A percentile compares a stretch with the other conserved stretches of the same genome.
Evolutionary conservation across 352 stramenopile genomes (phyloP).

Genomic region (Globisporangium uncinulatum): DNA sequence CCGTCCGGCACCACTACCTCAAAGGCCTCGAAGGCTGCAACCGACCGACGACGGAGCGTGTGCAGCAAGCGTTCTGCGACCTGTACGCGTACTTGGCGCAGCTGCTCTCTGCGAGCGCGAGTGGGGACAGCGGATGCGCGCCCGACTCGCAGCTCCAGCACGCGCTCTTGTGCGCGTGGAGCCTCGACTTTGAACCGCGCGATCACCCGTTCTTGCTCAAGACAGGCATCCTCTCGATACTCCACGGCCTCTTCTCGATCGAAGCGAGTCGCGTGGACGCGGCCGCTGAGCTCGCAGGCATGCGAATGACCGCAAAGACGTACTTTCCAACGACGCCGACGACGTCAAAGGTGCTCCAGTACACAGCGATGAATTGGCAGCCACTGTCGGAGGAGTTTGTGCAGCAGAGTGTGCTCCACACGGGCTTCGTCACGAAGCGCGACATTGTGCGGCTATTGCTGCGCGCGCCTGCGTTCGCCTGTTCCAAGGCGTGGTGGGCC

Average conservation of each 20-base stretch:
- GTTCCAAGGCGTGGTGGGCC: conserved; percentile 48
- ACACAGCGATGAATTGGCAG: conserved; percentile 66
- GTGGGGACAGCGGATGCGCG: conserved; percentile 12
- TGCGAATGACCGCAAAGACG: conserved; percentile 16
- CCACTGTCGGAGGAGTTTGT: conserved; percentile 77
- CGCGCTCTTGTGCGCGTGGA: conserved; percentile 76
- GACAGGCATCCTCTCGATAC: conserved; percentile 59
- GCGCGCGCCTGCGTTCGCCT: conserved; percentile 56
- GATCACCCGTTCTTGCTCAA: conserved; percentile 82
- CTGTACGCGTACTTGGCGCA: conserved; percentile 67
- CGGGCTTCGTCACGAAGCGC: conserved; percentile 71
- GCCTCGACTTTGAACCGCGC: conserved; percentile 75
- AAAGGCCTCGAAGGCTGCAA: conserved; percentile 84
- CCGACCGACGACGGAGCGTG: conserved; percentile 41
- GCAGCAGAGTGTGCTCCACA: conserved; percentile 60
- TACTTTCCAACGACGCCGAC: conserved; percentile 4
- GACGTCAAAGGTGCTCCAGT: conserved; percentile 8
- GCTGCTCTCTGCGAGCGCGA: conserved; percentile 25
- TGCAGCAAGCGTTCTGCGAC: conserved; percentile 70
- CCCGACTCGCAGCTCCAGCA: conserved; percentile 66
- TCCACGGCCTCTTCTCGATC: conserved; percentile 77
- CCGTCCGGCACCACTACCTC: conserved; percentile 80
- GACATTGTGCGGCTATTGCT: conserved; percentile 62
- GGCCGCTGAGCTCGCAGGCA: conserved; percentile 17
- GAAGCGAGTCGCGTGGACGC: conserved; percentile 38